These are phyloP conservation scores for Alternaria sp. DNA, from an alignment of 2,329 filamentous ascomycete genomes.

Conservation along the genomic window DNA sequence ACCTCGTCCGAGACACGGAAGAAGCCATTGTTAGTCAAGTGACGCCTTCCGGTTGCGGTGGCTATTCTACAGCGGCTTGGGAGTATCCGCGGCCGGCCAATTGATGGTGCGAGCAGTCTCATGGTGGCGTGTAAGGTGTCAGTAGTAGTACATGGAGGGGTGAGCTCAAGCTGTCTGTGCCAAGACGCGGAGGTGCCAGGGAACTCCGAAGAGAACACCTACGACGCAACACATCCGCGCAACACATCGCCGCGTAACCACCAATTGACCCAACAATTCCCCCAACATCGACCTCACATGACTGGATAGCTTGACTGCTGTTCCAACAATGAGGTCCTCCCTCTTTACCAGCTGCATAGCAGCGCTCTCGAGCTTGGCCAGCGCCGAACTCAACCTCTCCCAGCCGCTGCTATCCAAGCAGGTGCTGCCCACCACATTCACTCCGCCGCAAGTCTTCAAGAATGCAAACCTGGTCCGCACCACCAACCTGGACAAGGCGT, in stretches of 20 bases:
- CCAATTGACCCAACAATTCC: conserved; percentile 25
- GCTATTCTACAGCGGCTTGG: not conserved
- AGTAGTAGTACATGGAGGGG: conserved; percentile 11
- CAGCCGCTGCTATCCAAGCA: conserved; percentile 64
- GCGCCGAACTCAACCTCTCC: conserved; percentile 66
- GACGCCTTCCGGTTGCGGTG: conserved; percentile 26
- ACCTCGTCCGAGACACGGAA: conserved; percentile 85
- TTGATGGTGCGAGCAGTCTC: conserved; percentile 32
- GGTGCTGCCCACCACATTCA: conserved; percentile 68
- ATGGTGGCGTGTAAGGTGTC: conserved; percentile 26
- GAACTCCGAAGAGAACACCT: conserved; percentile 46
- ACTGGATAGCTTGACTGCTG: conserved; percentile 41
- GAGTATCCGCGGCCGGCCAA: conserved; percentile 27
- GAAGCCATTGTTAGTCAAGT: conserved; percentile 58
- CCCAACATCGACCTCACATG: conserved; percentile 36
- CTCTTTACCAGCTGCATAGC: conserved; percentile 56
- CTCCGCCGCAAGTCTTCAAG: conserved; percentile 89
- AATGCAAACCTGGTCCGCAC: conserved; percentile 91
- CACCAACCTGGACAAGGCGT: conserved; percentile 92
- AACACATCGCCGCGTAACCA: conserved; percentile 24
- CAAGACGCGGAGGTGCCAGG: conserved; percentile 33
- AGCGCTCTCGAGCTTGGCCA: conserved; percentile 68
- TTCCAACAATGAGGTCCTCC: conserved; percentile 52
- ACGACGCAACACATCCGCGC: conserved; percentile 44
- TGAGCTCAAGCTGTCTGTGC: conserved; percentile 28